A percentile compares a stretch with the other conserved stretches of the same genome.
Evolutionary conservation across 2,329 filamentous ascomycete genomes (phyloP).

Genomic region (Apiospora arundinis): DNA sequence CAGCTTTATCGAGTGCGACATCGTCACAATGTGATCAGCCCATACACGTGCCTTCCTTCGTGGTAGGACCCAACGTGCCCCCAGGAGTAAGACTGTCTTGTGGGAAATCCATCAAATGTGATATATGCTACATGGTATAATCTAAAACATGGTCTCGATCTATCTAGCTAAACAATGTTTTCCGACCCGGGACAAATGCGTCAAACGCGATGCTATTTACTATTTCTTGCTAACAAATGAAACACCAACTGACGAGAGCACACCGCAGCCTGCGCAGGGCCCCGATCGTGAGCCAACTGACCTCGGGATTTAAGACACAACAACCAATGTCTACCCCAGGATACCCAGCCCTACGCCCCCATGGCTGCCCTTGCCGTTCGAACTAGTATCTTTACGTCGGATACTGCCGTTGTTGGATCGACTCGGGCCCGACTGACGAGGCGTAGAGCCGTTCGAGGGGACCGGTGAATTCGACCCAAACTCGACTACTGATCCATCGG

Average conservation of each 20-base stretch:
- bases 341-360: constrained; percentile 1
- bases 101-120: not conserved
- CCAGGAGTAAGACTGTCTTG: not conserved
- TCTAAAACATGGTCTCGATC: not conserved
- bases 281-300: not conserved
- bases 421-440: not conserved
- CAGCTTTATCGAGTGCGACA: not conserved
- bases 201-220: not conserved
- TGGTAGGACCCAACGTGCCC: no score
- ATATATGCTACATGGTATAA: not conserved
- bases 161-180: not conserved
- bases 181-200: constrained; percentile 12
- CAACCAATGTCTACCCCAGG: not conserved
- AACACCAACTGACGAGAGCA: not conserved
- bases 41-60: no score
- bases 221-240: not conserved
- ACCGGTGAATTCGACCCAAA: constrained; percentile 30
- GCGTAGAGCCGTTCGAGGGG: not conserved
- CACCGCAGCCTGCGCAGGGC: not conserved
- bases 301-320: not conserved
- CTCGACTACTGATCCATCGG: constrained; percentile 36
- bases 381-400: not conserved
- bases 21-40: not conserved
- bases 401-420: not conserved
- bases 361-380: not conserved